Conservation (phyloP, 2,329 filamentous ascomycete species). For the Penicillium polonicum region DNA sequence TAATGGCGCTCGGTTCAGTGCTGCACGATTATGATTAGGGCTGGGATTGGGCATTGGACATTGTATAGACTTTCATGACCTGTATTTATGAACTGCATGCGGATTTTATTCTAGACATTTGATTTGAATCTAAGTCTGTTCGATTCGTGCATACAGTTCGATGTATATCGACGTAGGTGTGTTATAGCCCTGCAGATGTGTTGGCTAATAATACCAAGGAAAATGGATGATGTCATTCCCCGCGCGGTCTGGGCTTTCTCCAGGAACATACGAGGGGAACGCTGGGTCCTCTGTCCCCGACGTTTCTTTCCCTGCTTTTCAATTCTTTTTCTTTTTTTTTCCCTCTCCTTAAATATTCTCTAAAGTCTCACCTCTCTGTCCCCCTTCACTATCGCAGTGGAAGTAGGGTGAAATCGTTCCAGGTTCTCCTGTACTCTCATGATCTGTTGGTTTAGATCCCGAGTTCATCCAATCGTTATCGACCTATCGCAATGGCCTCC, state of each 20-base stretch:
- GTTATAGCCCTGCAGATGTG: neutral
- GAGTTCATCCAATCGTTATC: constrained; percentile 1
- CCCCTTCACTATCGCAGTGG: neutral
- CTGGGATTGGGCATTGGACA: constrained; percentile 7
- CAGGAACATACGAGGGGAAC: constrained; percentile 14
- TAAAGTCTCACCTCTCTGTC: neutral
- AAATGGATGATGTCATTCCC: constrained; percentile 13
- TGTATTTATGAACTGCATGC: constrained; percentile 19
- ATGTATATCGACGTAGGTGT: neutral
- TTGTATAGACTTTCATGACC: constrained; percentile 23
- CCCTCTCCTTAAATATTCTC: neutral
- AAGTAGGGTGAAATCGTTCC: constrained; percentile 4
- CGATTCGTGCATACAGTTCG: neutral
- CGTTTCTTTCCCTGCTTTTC: constrained; percentile 7
- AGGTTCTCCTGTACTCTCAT: constrained; percentile 7
- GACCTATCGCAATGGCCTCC: constrained; percentile 21
- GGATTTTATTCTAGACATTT: constrained; percentile 4
- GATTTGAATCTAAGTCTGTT: neutral
- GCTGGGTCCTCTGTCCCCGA: constrained; percentile 3
- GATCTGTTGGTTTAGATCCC: neutral
- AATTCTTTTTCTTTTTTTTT: neutral
- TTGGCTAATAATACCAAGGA: constrained; percentile 4
- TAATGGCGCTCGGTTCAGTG: constrained; percentile 17
- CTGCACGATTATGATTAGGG: constrained; percentile 22
- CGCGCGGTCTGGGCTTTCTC: constrained; percentile 11